A percentile compares a stretch with the other conserved stretches of the same genome.
Evolutionary conservation across 2,329 filamentous ascomycete species (phyloP).

Genomic region (Fusarium robinianum): DNA sequence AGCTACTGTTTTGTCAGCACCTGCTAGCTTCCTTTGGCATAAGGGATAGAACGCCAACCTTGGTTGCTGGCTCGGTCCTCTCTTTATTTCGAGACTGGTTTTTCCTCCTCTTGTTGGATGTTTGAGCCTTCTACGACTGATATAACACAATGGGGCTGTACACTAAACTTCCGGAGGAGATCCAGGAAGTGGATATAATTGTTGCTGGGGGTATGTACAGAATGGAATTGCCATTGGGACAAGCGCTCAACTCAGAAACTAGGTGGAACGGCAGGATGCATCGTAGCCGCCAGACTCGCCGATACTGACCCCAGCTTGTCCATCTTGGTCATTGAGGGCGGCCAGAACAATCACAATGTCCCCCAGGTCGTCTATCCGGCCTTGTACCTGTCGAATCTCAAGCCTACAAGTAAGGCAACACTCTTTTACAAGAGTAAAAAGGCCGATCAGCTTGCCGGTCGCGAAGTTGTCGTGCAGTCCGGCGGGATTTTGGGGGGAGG

Average conservation of each 20-base stretch:
- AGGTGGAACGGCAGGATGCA: constrained; percentile 41
- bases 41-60: too few relatives aligned
- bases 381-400: constrained; percentile 25
- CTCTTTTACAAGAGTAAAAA: constrained; percentile 31
- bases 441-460: constrained; percentile 23
- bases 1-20: too few relatives aligned
- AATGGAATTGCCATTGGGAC: not conserved
- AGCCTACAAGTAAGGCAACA: constrained; percentile 22
- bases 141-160: constrained; percentile 7
- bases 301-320: constrained; percentile 37
- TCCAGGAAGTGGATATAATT: constrained; percentile 28
- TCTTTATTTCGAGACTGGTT: too few relatives aligned
- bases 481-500: constrained; percentile 37
- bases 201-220: constrained; percentile 25
- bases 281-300: constrained; percentile 39
- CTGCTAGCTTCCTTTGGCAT: too few relatives aligned
- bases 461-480: constrained; percentile 26
- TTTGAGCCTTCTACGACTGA: too few relatives aligned
- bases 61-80: too few relatives aligned
- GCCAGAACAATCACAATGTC: constrained; percentile 36
- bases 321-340: constrained; percentile 41
- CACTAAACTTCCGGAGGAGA: constrained; percentile 4
- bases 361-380: constrained; percentile 36
- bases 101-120: too few relatives aligned
- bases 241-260: not conserved